A percentile compares a stretch with the other conserved stretches of the same genome.
phyloP scores from a whole-genome alignment of 1,284 basidiomycete species.

The Sphagnurus paluster region DNA sequence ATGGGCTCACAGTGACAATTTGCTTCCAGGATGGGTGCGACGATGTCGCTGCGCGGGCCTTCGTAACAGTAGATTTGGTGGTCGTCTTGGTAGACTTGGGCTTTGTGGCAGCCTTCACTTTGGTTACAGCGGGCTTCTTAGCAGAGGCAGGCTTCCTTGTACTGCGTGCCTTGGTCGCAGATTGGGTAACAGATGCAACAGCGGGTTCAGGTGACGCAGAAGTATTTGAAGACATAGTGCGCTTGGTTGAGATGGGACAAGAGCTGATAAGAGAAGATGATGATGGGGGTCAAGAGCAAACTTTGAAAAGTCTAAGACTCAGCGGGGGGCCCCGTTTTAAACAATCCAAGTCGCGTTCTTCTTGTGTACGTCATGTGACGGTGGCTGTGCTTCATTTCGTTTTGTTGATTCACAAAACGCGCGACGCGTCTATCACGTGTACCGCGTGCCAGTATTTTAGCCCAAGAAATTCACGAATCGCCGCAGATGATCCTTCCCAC shows the following conservation, averaged over 20 bases:
- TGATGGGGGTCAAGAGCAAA: slow-evolving; percentile 19
- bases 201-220: slow-evolving; percentile 22
- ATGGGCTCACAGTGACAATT: slow-evolving; percentile 51
- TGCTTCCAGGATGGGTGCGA: slow-evolving; percentile 63
- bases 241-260: slow-evolving; percentile 8
- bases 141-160: slow-evolving; percentile 25
- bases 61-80: slow-evolving; percentile 30
- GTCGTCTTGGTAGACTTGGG: slow-evolving; percentile 35
- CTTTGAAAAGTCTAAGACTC: slow-evolving; percentile 18
- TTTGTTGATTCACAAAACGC: slow-evolving; percentile 34
- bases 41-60: slow-evolving; percentile 30
- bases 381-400: slow-evolving; percentile 38
- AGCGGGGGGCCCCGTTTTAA: slow-evolving; percentile 31
- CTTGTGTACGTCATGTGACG: slow-evolving; percentile 26
- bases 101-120: slow-evolving; percentile 21
- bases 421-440: slow-evolving; percentile 23
- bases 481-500: no score
- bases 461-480: no score
- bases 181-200: slow-evolving; percentile 10
- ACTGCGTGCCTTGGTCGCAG: slow-evolving; percentile 33
- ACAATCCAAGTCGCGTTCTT: slow-evolving; percentile 16
- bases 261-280: slow-evolving; percentile 4
- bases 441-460: slow-evolving; percentile 9
- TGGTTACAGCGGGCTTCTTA: slow-evolving; percentile 26
- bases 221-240: slow-evolving; percentile 27